A percentile compares a stretch with the other conserved stretches of the same genome.
phyloP scores from a whole-genome alignment of 2,329 filamentous ascomycete species.

The Simplicillium sp. region DNA sequence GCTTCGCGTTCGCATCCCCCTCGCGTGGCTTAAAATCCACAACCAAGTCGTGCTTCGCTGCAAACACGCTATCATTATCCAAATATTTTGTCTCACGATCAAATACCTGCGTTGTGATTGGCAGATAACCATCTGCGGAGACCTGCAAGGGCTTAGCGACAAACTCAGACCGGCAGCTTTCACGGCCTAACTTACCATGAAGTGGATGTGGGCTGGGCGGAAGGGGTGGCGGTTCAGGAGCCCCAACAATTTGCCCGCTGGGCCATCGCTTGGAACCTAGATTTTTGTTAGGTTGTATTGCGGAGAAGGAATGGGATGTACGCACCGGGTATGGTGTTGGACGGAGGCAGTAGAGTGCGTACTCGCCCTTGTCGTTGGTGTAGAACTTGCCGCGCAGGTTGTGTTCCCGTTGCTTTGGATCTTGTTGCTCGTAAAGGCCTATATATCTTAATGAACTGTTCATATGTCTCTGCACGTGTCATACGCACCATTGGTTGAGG shows the following conservation, averaged over 20 bases:
- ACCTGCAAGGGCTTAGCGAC: constrained; percentile 4
- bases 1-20: constrained; percentile 30
- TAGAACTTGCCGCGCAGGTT: constrained; percentile 59
- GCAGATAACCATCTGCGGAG: constrained; percentile 45
- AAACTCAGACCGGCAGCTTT: no score
- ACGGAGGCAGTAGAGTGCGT: constrained; percentile 45
- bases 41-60: constrained; percentile 34
- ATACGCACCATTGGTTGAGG: constrained; percentile 49
- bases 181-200: constrained; percentile 25
- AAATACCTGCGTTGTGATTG: constrained; percentile 60
- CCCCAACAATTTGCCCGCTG: constrained; percentile 33
- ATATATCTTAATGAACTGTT: constrained; percentile 2
- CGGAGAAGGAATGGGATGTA: constrained; percentile 5
- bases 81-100: constrained; percentile 52
- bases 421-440: constrained; percentile 51
- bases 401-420: constrained; percentile 52
- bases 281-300: constrained; percentile 5
- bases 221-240: constrained; percentile 41
- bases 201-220: constrained; percentile 44
- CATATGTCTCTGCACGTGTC: background rate
- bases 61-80: constrained; percentile 33
- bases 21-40: constrained; percentile 21
- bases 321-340: constrained; percentile 34
- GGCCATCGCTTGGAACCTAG: constrained; percentile 30
- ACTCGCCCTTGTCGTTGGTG: constrained; percentile 52